Base-by-base conservation (phyloP, 495 filamentous ascomycete species). In the Xylaria venustula region DNA sequence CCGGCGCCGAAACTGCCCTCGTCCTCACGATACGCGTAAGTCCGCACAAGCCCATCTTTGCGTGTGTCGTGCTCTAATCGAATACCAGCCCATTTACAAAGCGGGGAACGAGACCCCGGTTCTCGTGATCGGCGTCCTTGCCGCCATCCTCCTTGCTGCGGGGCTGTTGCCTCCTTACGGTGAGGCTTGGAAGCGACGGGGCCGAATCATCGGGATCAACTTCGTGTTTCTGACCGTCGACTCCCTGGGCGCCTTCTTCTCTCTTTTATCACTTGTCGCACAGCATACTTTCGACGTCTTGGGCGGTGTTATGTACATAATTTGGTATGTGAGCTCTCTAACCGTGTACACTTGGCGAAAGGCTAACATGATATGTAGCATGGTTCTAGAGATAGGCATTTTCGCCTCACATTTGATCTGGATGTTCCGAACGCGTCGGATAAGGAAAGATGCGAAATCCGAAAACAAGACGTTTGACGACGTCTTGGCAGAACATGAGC, bases 181-280 rank as follows among this genome's bases (percentile, higher is more conserved):
- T 54, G 89, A 92, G 67, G 71, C 90, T 5, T 88, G 82, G 81
- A 91, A 91, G 69, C 75, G 88, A 15, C 77, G 81, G 45, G 89
- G 89, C 0, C 76, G 86, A 14, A 87, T 92, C 0, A 77, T 89
- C 36, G 89, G 89, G 1, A 85, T 92, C 20, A 87, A 87, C 81
- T 78, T 77, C 66, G 53, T 85, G 0, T 93, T 93, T 59, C 73
- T 93, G 6, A 75, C 77, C 0, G 84, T 91, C 61, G 90, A 93
- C 66, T 89, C 81, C 67, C 67, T 81, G 0, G 90, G 90, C 0
- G 90, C 89, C 0, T 80, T 92, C 60, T 91, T 92, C 71, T 90
- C 88, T 0, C 78, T 91, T 3, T 83, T 91, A 75, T 87, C 88
- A 3, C 75, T 92, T 11, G 87, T 85, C 32, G 85, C 83, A 0